Base-by-base conservation (phyloP, 495 filamentous ascomycete species). In the Rusavskia elegans region DNA sequence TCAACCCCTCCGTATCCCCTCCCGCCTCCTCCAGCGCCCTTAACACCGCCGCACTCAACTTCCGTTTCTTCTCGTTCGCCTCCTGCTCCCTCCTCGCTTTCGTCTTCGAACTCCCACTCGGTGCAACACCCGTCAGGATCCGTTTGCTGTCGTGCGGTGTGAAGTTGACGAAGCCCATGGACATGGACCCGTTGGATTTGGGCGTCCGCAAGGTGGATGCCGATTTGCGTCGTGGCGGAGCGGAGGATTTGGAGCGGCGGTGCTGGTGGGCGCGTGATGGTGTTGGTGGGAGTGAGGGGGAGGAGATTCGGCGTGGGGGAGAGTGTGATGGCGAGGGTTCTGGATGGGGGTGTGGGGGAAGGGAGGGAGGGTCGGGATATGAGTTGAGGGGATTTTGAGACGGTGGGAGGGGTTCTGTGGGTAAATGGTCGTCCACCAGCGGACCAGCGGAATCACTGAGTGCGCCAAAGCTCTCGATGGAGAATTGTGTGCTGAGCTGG, bases 71-170 rank as follows among this genome's bases (percentile, higher is more conserved):
- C 63, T 97, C 92, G 45, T 71, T 70, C 11, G 87, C 87, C 70
- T 93, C 89, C 60, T 83, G 79, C 68, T 96, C 92, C 53, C 92
- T 69, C 40, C 89, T 68, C 45, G 87, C 88, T 62, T 95, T 96
- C 27, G 92, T 98, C 74, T 97, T 96, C 48, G 79, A 84, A 58
- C 80, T 86, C 36, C 92, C 92, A 48, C 80, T 85, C 14, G 92
- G 92, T 49, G 92, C 92, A 10, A 98, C 92, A 6, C 90, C 90
- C 16, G 78, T 87, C 62, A 98, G 75, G 20, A 98, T 86, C 62
- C 81, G 80, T 36, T 74, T 70, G 63, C 79, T 82, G 64, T 98
- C 93, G 14, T 73, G 61, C 0, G 88, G 79, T n/a, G 89, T 95
- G 67, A 82, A 95, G 64, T 97, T 97, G 51, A 94, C 86, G 60